phyloP scores from a whole-genome alignment of 2,329 filamentous ascomycete species.

The Gnomoniopsis sp. region DNA sequence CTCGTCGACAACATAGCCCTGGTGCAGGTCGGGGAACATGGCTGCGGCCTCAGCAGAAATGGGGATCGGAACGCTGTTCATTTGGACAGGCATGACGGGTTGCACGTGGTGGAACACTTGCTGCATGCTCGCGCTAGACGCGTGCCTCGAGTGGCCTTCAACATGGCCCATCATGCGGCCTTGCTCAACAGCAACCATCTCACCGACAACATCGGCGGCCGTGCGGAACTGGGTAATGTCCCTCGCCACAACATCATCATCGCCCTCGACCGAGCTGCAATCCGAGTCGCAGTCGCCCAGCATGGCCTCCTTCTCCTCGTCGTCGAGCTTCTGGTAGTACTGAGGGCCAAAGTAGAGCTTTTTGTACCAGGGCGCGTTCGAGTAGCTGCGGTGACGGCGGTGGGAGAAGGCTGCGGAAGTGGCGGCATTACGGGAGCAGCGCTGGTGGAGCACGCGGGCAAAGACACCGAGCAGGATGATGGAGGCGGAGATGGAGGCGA shows the following conservation, averaged over 20 bases:
- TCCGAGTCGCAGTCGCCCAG: conserved; percentile 20
- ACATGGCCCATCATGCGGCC: conserved; percentile 22
- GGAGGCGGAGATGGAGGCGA: conserved; percentile 14
- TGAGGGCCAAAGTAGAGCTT: conserved; percentile 15
- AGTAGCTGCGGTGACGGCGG: conserved; percentile 7
- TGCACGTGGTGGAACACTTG: conserved; percentile 19
- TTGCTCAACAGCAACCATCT: conserved; percentile 43
- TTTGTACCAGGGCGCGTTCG: conserved; percentile 15
- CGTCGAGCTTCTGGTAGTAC: conserved; percentile 21
- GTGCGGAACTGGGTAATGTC: conserved; percentile 46
- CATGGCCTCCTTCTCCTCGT: conserved; percentile 36
- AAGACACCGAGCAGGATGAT: conserved; percentile 26
- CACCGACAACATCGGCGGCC: conserved; percentile 42
- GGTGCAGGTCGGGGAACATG: conserved; percentile 30
- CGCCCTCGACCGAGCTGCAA: conserved; percentile 22
- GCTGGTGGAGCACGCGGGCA: conserved; percentile 23
- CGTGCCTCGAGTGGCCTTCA: not conserved
- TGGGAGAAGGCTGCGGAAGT: not conserved
- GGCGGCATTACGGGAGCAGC: conserved; percentile 21
- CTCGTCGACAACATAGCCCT: conserved; percentile 27
- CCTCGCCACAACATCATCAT: conserved; percentile 42
- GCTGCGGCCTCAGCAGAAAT: conserved; percentile 25
- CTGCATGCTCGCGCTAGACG: conserved; percentile 3
- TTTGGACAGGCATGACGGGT: not conserved
- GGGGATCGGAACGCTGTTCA: conserved; percentile 6